Percentiles rank a stretch among this genome's conserved stretches.
Conservation (phyloP, 2,329 filamentous ascomycete species). For the Zasmidium cellare region DNA sequence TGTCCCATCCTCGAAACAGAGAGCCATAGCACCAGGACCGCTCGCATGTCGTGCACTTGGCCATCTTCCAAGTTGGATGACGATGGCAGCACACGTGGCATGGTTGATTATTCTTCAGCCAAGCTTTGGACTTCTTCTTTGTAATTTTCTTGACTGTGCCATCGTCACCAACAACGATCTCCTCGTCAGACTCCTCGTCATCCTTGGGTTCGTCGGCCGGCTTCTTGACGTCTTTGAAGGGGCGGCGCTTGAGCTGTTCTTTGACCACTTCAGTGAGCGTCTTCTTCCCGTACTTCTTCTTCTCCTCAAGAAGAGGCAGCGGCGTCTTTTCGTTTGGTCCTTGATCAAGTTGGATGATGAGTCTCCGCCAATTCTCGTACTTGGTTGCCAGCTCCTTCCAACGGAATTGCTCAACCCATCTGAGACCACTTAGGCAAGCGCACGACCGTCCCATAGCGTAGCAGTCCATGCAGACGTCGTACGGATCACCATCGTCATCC, state of each 20-base stretch:
- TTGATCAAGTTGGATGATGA: slow-evolving; percentile 73
- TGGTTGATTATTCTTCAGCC: slow-evolving; percentile 50
- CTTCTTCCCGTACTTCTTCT: slow-evolving; percentile 68
- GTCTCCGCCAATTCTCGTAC: slow-evolving; percentile 79
- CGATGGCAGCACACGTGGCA: slow-evolving; percentile 85
- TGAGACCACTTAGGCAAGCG: slow-evolving; percentile 77
- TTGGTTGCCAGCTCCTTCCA: slow-evolving; percentile 76
- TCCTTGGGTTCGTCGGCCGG: slow-evolving; percentile 44
- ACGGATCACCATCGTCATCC: slow-evolving; percentile 72
- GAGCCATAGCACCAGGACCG: slow-evolving; percentile 90
- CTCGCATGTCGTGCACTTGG: slow-evolving; percentile 73
- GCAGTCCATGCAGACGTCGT: slow-evolving; percentile 97
- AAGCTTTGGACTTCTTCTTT: slow-evolving; percentile 57
- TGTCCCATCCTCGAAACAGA: slow-evolving; percentile 86
- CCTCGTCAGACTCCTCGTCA: slow-evolving; percentile 50
- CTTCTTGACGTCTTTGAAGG: slow-evolving; percentile 79
- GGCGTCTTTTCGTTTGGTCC: slow-evolving; percentile 66
- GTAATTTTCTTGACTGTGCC: slow-evolving; percentile 63
- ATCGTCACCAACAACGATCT: slow-evolving; percentile 65
- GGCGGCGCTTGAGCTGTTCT: slow-evolving; percentile 75
- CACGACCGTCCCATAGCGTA: slow-evolving; percentile 97
- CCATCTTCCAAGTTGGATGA: slow-evolving; percentile 82
- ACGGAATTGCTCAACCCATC: slow-evolving; percentile 90
- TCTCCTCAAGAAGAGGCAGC: slow-evolving; percentile 68
- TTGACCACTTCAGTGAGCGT: slow-evolving; percentile 92